These are phyloP conservation scores for Knoxdaviesia proteae DNA, from an alignment of 2,329 filamentous ascomycete species.

Conservation along the genomic window DNA sequence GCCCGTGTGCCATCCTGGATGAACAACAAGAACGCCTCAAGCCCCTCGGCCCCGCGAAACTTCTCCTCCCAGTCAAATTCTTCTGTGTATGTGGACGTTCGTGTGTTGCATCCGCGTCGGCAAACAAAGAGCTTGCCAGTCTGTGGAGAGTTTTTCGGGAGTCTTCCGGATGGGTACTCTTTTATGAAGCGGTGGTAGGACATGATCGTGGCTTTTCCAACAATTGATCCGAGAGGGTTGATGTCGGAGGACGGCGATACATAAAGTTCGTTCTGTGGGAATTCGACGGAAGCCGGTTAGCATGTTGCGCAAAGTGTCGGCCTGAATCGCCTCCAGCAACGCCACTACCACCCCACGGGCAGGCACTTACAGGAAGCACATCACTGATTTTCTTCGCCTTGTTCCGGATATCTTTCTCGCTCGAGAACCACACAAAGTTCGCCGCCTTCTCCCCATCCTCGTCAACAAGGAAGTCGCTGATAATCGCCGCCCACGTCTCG, in stretches of 20 bases:
- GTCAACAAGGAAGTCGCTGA: constrained; percentile 60
- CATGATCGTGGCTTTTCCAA: constrained; percentile 66
- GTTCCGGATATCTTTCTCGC: constrained; percentile 72
- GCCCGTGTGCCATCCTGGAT: constrained; percentile 42
- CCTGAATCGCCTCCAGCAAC: too few relatives aligned
- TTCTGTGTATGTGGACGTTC: constrained; percentile 76
- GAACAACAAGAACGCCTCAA: constrained; percentile 43
- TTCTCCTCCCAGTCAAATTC: constrained; percentile 85
- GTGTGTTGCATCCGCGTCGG: constrained; percentile 69
- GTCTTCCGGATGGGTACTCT: constrained; percentile 52
- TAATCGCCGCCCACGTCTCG: constrained; percentile 81
- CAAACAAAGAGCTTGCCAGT: constrained; percentile 80
- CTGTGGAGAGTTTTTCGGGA: constrained; percentile 52
- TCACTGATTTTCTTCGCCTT: constrained; percentile 66
- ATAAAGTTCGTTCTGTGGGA: constrained; percentile 62
- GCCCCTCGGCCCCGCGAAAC: constrained; percentile 42
- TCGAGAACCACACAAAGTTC: constrained; percentile 91
- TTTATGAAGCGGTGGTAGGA: constrained; percentile 48
- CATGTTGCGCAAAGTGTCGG: not conserved
- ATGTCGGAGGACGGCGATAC: constrained; percentile 72
- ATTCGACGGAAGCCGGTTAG: not conserved
- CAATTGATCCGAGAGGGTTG: constrained; percentile 75
- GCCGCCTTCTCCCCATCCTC: constrained; percentile 61
- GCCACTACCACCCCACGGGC: not conserved
- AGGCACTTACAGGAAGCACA: constrained; percentile 39